phyloP scores from a whole-genome alignment of 441 rosid genomes.

The Erodium chrysanthum region DNA sequence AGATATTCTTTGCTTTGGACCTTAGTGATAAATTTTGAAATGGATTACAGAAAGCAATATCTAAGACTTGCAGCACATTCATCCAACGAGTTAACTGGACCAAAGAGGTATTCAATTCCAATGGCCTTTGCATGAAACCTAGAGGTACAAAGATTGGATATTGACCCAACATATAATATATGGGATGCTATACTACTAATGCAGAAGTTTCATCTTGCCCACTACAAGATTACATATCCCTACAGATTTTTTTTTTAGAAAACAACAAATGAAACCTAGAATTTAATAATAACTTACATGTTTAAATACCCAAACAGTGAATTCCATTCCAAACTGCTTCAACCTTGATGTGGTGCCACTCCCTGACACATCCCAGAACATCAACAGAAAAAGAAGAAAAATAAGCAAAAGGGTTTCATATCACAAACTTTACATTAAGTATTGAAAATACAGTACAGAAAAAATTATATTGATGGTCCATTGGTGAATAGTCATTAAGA shows the following conservation, averaged over 20 bases:
- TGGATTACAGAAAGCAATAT: neutral
- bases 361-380: conserved; percentile 37
- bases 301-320: conserved; percentile 97
- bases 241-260: neutral
- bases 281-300: conserved; percentile 46
- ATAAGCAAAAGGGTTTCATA: conserved; percentile 11
- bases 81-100: neutral
- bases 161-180: conserved; percentile 2
- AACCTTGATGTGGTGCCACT: conserved; percentile 75
- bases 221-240: neutral
- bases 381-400: conserved; percentile 8
- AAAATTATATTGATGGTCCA: neutral
- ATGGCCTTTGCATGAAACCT: neutral
- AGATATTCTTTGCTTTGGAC: conserved; percentile 1
- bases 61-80: neutral
- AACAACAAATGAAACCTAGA: conserved; percentile 18
- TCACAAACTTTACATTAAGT: conserved; percentile 5
- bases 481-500: neutral
- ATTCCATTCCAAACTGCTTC: conserved; percentile 97
- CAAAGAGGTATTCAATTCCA: neutral
- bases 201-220: neutral
- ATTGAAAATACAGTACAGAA: neutral
- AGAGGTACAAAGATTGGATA: neutral
- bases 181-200: neutral
- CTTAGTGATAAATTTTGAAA: neutral